Conservation (phyloP, 1,139 yeast genomes). For the Geotrichum restrictum region DNA sequence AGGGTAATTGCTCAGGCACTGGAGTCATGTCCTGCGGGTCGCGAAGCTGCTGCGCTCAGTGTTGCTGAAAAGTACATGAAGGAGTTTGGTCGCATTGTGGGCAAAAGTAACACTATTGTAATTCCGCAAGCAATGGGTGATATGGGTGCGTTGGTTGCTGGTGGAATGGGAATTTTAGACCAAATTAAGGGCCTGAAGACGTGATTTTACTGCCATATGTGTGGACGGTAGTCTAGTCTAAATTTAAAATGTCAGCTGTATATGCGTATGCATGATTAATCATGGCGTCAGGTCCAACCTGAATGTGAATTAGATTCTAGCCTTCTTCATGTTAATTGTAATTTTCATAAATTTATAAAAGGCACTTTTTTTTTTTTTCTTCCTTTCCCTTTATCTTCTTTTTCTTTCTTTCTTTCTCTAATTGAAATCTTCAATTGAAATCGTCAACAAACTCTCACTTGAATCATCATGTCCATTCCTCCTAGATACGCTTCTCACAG, state of each 20-base stretch:
- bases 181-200: constrained; percentile 38
- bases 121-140: constrained; percentile 75
- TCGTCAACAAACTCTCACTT: no score
- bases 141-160: constrained; percentile 68
- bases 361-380: no score
- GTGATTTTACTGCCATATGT: no score
- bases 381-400: no score
- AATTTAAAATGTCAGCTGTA: background rate
- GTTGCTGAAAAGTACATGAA: constrained; percentile 82
- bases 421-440: background rate
- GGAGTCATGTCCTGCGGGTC: constrained; percentile 63
- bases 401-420: no score
- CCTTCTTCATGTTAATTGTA: no score
- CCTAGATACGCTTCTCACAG: constrained; percentile 35
- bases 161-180: constrained; percentile 70
- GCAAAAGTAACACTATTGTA: constrained; percentile 73
- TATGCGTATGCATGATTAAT: no score
- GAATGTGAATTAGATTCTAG: no score
- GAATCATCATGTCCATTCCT: constrained; percentile 32
- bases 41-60: constrained; percentile 70
- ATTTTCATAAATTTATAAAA: no score
- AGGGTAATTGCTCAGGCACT: constrained; percentile 63
- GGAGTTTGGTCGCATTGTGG: constrained; percentile 77
- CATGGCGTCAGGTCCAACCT: no score
- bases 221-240: background rate